phyloP scores from a whole-genome alignment of 2,329 filamentous ascomycete genomes.

The Paraphoma chrysanthemicola region DNA sequence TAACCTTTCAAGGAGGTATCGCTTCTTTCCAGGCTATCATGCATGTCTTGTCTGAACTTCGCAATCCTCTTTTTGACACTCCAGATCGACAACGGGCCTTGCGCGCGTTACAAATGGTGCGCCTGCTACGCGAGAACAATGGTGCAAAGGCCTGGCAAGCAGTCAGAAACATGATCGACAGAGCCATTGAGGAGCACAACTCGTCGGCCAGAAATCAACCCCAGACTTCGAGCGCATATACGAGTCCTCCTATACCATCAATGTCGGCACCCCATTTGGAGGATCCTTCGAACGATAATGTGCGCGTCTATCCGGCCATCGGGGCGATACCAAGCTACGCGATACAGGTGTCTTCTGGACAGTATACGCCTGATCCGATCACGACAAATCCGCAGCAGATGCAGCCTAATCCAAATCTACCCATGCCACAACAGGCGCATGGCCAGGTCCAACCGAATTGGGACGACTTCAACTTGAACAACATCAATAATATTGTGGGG shows the following conservation, averaged over 20 bases:
- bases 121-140: conserved; percentile 42
- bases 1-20: conserved; percentile 33
- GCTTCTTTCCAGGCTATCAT: conserved; percentile 48
- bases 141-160: conserved; percentile 46
- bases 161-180: conserved; percentile 48
- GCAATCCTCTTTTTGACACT: conserved; percentile 44
- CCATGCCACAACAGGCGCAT: conserved; percentile 15
- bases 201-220: conserved; percentile 20
- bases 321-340: conserved; percentile 23
- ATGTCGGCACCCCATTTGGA: conserved; percentile 9
- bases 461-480: conserved; percentile 44
- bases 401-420: conserved; percentile 6
- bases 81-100: conserved; percentile 45
- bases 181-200: conserved; percentile 36
- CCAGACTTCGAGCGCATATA: conserved; percentile 23
- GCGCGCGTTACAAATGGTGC: conserved; percentile 40
- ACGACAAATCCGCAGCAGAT: conserved; percentile 8
- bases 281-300: conserved; percentile 16
- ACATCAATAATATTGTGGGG: conserved; percentile 42
- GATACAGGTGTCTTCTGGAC: conserved; percentile 9
- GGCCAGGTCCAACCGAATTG: conserved; percentile 21
- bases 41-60: conserved; percentile 49
- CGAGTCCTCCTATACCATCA: conserved; percentile 10
- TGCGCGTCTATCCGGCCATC: conserved; percentile 20
- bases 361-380: conserved; percentile 9